Evolutionary conservation across 2,329 filamentous ascomycete species (phyloP), one percentile per base, ranked within the genome.

Genomic region (Tolypocladium cylindrosporum): DNA sequence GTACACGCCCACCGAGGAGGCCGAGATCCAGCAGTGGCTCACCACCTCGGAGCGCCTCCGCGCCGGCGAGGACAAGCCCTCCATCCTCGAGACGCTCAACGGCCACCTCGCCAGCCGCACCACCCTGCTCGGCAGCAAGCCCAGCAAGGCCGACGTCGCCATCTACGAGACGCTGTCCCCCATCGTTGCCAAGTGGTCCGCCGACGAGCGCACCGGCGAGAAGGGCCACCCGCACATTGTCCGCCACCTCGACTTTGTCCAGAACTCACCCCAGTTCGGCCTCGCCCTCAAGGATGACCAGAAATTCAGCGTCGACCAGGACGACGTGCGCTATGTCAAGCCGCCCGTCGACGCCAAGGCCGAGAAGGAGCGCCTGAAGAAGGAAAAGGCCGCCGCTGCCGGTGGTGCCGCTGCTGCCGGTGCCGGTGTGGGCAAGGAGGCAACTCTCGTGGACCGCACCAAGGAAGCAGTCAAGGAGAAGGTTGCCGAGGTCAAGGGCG

Each of bases 281-380:
- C 79, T 96, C 60, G 81, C 83, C 61, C 76, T 96, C 63, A 78
- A 81, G 61, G 84, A 87, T 16, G 79, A 76, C 56, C 85, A 94
- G 69, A 96, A 94, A 80, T 76, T 97, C 67, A 76, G 77, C 64
- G 83, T 97, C 64, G 86, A 97, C 72, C 77, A 84, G 55, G 86
- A 91, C 67, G 88, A 92, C 66, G 83, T 97, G 60, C 81, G 90
- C 62, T 92, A 91, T 72, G 87, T 92, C 66, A 93, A 94, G 77
- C 93, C 93, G 65, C 89, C 89, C 24, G 85, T 93, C 61, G 91
- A 96, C 65, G 85, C 89, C 67, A 96, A 95, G 81, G 91, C 91
- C 58, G 93, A 97, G 81, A 97, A 97, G 80, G 92, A 97, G 81
- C 86, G 88, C 54, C 84, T 93, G 75, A 97, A 96, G 87, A 96